Evolutionary conservation across 225 moss, liverwort and hornwort genomes (phyloP), one percentile per base, ranked within the genome.

Genomic region (Pseudisothecium myosuroides): DNA sequence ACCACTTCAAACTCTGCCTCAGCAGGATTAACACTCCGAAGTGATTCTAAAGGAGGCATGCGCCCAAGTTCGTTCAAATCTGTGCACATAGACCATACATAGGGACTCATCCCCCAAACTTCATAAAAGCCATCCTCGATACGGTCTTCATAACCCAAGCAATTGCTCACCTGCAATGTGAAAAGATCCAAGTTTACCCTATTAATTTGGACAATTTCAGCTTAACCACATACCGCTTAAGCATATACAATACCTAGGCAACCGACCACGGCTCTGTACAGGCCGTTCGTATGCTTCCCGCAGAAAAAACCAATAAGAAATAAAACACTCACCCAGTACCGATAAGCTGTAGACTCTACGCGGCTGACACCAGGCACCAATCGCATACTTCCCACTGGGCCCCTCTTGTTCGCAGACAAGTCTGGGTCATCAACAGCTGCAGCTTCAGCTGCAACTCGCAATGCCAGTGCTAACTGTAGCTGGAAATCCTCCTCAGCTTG

Each of bases 1-100:
- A 95, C 91, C 27, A 95, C 94, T 87, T 95, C 94, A 78, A 95
- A 94, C 39, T 93, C 88, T 14, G 95, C 93, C 45, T 94, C 95
- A 17, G 49, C 37, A 16, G 93, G 93, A 85, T 84, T 90, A 19
- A 93, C 95, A 92, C 76, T 90, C 71, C 92, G 94, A 71, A 95
- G 92, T 39, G 94, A 93, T 34, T 97, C 97, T 68, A 99, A 89
- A 10, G 96, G 96, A 55, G 98, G 97, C 97, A 99, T 99, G 84
- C 98, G 94, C 17, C 98, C 98, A 66, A 99, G 91, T 89, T 97
- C 96, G 80, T 95, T 96, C 4, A 96, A 95, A 91, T 99, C 98
- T 19, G 97, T 99, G 93, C 98, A 99, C 98, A 99, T 99, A 49
- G 97, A 95, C 97, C 97, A 99, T 45, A 99, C 95, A 68, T 99